A percentile compares a stretch with the other conserved stretches of the same genome.
Evolutionary conservation across 179 eudicot species (phyloP).

Genomic region (Actinidia chinensis): DNA sequence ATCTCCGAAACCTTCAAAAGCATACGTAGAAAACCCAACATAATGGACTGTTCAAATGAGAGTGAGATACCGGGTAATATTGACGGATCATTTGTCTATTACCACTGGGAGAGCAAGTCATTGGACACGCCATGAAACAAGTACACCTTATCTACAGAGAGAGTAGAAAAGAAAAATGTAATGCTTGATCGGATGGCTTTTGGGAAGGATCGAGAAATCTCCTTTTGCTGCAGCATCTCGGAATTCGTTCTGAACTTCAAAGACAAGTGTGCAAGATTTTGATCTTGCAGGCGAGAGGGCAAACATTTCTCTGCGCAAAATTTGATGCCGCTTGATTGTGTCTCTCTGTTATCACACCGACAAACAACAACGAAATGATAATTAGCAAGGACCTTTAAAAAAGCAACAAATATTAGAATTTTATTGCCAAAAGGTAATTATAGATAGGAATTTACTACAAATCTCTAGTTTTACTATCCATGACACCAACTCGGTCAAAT

Average conservation of each 20-base stretch:
- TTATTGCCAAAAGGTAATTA: background rate
- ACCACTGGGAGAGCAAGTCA: constrained; percentile 98
- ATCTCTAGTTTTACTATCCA: constrained; percentile 81
- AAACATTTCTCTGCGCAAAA: constrained; percentile 80
- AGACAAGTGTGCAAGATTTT: constrained; percentile 88
- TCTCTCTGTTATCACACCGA: constrained; percentile 53
- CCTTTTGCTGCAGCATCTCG: constrained; percentile 89
- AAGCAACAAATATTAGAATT: background rate
- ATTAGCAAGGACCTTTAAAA: background rate
- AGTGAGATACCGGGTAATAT: background rate
- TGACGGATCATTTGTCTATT: constrained; percentile 9
- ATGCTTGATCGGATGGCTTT: constrained; percentile 91
- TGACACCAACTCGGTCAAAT: constrained; percentile 98
- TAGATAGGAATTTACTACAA: constrained; percentile 43
- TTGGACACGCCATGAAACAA: constrained; percentile 81
- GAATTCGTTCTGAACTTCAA: constrained; percentile 78
- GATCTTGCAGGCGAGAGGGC: constrained; percentile 77
- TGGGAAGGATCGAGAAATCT: constrained; percentile 79
- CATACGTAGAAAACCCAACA: background rate
- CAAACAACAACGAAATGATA: background rate
- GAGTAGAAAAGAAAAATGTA: constrained; percentile 75
- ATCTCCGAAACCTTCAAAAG: constrained; percentile 77
- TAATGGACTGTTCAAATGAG: background rate
- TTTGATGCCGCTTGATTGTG: constrained; percentile 86
- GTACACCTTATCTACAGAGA: constrained; percentile 73